Evolutionary conservation across 306 rosid species (phyloP), one percentile per base, ranked within the genome.

Genomic region (Canavalia ensiformis): DNA sequence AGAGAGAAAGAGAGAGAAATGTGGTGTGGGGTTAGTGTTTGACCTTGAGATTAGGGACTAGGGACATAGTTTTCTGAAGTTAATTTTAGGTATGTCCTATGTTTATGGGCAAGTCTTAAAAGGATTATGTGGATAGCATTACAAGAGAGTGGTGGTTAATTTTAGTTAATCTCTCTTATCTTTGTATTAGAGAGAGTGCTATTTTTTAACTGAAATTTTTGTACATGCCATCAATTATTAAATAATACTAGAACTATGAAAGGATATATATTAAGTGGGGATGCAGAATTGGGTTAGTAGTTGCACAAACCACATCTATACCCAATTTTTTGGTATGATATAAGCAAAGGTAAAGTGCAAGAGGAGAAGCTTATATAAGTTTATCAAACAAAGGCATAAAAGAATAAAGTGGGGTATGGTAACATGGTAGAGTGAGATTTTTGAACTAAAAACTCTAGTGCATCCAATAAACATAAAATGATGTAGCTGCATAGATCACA

Each of bases 1-100:
- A 62, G 75, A 54, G 77, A 45, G 51, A n/a, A 7, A 69, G 56
- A 69, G 83, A 82, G 77, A 83, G 65, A 82, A 85, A 81, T 44
- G 51, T 76, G 91, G 72, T 44, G 51, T 76, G 91, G 72, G 69
- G 56, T 83, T 71, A 57, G 71, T 68, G 89, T 94, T 92, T 91
- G 94, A 87, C 94, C 91, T 82, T 66, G 65, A 70, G 83, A 74
- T 85, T 83, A 51, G 75, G 76, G 51, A 9, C 4, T 10, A 47
- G 7, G 60, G 78, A 41, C 76, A 75, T 52, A 10, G 70, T 82
- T 62, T 63, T 68, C 41, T 47, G 57, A 1, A 35, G 74, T 86
- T 87, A 85, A 74, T 79, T 77, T 82, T 83, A 81, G 90, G 63
- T 31, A 25, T 60, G 68, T 82, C 88, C 90, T 81, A 73, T 55